Evolutionary conservation across 805 yeast species (phyloP).

Genomic region (Candida montana): DNA sequence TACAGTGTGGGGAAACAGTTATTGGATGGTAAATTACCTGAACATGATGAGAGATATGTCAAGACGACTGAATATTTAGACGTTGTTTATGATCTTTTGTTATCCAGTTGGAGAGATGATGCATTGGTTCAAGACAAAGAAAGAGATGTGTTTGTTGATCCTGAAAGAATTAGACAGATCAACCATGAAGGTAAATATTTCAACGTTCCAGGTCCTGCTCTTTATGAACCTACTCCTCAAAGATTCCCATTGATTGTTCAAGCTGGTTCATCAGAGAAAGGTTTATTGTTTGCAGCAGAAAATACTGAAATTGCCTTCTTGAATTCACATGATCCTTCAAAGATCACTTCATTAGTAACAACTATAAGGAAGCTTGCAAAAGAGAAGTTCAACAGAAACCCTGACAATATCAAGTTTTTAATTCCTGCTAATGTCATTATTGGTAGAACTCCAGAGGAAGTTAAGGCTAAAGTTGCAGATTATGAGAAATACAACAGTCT

Average conservation of each 20-base stretch:
- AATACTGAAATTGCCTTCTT: slow-evolving; percentile 39
- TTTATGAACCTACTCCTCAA: slow-evolving; percentile 38
- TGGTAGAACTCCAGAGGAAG: slow-evolving; percentile 28
- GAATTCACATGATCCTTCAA: slow-evolving; percentile 29
- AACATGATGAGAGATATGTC: slow-evolving; percentile 33
- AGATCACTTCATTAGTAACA: slow-evolving; percentile 25
- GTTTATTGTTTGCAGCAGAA: slow-evolving; percentile 37
- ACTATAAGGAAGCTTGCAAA: slow-evolving; percentile 30
- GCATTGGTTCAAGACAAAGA: slow-evolving; percentile 16
- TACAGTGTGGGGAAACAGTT: slow-evolving; percentile 33
- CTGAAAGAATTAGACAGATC: slow-evolving; percentile 31
- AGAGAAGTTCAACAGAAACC: slow-evolving; percentile 31
- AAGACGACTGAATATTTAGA: slow-evolving; percentile 35
- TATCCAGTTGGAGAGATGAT: slow-evolving; percentile 36
- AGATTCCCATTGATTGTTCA: slow-evolving; percentile 39
- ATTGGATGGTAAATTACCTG: slow-evolving; percentile 29
- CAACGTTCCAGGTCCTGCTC: slow-evolving; percentile 36
- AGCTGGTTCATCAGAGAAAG: slow-evolving; percentile 39
- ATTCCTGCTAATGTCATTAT: slow-evolving; percentile 32
- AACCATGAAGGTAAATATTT: slow-evolving; percentile 34
- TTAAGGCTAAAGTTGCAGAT: slow-evolving; percentile 28
- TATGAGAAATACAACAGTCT: slow-evolving; percentile 29
- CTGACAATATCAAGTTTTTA: slow-evolving; percentile 33
- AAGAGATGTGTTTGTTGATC: slow-evolving; percentile 28
- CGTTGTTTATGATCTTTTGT: slow-evolving; percentile 31